Conservation (phyloP, 139 green algal species). For the Chlorella sp. region DNA sequence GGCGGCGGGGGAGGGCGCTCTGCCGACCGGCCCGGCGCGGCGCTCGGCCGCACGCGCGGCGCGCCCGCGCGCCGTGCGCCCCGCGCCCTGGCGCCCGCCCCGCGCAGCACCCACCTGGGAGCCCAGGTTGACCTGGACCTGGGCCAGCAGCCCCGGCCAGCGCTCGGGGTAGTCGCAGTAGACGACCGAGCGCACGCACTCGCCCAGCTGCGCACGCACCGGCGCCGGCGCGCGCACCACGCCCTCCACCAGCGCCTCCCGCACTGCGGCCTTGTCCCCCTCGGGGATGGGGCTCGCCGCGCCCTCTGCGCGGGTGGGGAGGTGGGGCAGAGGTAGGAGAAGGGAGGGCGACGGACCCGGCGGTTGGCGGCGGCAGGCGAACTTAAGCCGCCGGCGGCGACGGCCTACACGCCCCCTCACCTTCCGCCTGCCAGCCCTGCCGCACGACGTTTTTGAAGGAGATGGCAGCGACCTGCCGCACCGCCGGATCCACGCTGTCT, state of each 20-base stretch:
- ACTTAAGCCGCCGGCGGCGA: background rate
- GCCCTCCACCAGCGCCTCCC: constrained; percentile 40
- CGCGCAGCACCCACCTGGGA: constrained; percentile 44
- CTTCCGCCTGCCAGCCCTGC: constrained; percentile 71
- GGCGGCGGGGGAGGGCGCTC: background rate
- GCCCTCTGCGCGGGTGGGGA: constrained; percentile 6
- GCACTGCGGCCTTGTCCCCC: constrained; percentile 78
- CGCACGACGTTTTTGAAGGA: constrained; percentile 94
- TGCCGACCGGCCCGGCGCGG: no score
- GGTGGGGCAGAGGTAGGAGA: background rate
- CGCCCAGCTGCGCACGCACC: constrained; percentile 80
- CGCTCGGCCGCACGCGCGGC: no score
- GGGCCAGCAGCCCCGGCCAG: constrained; percentile 83
- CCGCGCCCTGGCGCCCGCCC: no score
- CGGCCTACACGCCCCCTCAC: background rate
- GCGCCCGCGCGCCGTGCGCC: no score
- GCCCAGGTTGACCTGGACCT: constrained; percentile 51
- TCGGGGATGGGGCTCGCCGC: constrained; percentile 40
- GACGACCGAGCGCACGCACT: constrained; percentile 84
- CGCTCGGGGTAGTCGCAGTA: constrained; percentile 84
- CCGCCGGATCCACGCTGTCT: constrained; percentile 60
- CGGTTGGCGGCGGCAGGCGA: background rate
- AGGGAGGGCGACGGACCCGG: background rate
- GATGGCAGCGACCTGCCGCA: constrained; percentile 92
- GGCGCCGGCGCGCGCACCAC: constrained; percentile 47